These are phyloP conservation scores for Saccharomycopsis guyanensis DNA, from an alignment of 805 yeast genomes.

Conservation along the genomic window DNA sequence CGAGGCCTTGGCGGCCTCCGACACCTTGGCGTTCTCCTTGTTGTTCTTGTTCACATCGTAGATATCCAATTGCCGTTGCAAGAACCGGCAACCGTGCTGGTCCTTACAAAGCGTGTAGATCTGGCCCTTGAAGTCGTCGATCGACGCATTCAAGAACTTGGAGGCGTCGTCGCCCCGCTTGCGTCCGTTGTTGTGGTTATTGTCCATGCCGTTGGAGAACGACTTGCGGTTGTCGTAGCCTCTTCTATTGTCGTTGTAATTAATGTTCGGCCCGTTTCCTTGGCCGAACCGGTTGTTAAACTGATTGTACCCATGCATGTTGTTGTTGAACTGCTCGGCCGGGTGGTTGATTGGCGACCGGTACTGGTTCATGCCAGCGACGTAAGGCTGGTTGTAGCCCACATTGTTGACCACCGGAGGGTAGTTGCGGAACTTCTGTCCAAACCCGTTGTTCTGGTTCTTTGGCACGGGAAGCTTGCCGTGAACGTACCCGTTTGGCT, in stretches of 20 bases:
- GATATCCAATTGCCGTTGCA: slow-evolving; percentile 78
- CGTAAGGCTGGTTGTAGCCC: not conserved
- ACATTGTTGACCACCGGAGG: too few relatives aligned
- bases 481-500: not conserved
- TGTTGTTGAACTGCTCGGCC: not conserved
- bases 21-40: slow-evolving; percentile 5
- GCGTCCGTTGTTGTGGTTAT: too few relatives aligned
- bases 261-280: not conserved
- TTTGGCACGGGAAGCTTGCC: not conserved
- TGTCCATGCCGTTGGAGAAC: not conserved
- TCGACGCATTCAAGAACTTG: slow-evolving; percentile 56
- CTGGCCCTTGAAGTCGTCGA: slow-evolving; percentile 63
- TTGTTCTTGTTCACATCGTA: slow-evolving; percentile 34
- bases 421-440: not conserved
- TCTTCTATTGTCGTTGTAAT: not conserved
- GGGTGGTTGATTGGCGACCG: not conserved
- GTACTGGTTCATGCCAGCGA: not conserved
- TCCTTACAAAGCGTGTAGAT: slow-evolving; percentile 83
- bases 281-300: not conserved
- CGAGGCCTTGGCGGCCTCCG: not conserved
- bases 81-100: slow-evolving; percentile 92
- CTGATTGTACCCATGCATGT: not conserved
- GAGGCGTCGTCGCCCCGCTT: slow-evolving; percentile 51
- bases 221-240: slow-evolving; percentile 1
- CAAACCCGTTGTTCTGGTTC: not conserved